A percentile compares a stretch with the other conserved stretches of the same genome.
Conservation (phyloP, 169 alveolate genomes). For the Plasmodium billcollinsi region DNA sequence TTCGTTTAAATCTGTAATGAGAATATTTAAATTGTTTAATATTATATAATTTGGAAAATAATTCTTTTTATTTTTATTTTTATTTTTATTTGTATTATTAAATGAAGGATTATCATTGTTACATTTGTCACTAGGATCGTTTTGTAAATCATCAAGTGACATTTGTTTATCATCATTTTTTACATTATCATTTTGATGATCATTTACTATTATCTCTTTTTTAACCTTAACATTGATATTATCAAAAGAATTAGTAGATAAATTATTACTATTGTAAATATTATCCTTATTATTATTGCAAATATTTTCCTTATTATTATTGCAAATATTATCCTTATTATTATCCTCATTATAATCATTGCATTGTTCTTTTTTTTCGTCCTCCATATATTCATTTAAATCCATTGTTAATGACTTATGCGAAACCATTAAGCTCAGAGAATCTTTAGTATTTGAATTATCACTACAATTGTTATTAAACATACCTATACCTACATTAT, state of each 20-base stretch:
- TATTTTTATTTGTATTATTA: neutral
- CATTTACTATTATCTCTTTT: too few species aligned
- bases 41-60: slow-evolving; percentile 23
- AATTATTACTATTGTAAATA: neutral
- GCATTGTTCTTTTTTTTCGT: too few species aligned
- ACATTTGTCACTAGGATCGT: neutral
- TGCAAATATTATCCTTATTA: neutral
- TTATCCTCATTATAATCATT: neutral
- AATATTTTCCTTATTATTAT: neutral
- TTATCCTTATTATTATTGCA: neutral
- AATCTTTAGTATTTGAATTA: too few species aligned
- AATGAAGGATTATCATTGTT: neutral
- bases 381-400: too few species aligned
- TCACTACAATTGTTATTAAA: too few species aligned
- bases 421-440: too few species aligned
- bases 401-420: too few species aligned
- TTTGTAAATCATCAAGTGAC: neutral
- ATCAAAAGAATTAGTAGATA: neutral
- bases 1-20: slow-evolving; percentile 45
- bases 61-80: too few species aligned
- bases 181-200: neutral
- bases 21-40: slow-evolving; percentile 39
- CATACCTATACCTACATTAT: neutral
- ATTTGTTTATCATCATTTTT: neutral
- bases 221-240: neutral